Percentiles rank a stretch among this genome's conserved stretches.
Evolutionary conservation across 257 asterid species (phyloP).

Genomic region (Solanum neorickii): DNA sequence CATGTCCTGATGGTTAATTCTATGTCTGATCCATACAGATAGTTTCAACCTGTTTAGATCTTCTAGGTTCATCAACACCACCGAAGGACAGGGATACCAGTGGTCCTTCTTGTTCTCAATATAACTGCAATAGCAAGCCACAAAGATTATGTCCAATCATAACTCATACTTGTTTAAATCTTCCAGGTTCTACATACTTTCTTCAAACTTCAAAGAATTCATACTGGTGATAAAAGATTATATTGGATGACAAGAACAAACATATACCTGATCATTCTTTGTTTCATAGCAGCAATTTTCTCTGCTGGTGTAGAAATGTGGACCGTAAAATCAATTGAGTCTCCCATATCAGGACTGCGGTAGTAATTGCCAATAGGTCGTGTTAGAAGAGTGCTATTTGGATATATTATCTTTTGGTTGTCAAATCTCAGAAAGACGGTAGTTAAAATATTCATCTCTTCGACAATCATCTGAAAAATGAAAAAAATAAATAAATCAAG

Average conservation of each 20-base stretch:
- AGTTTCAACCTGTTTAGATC: constrained; percentile 32
- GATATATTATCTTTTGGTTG: constrained; percentile 55
- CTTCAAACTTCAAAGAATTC: not conserved
- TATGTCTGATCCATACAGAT: constrained; percentile 77
- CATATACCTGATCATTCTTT: constrained; percentile 35
- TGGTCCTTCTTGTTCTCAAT: constrained; percentile 64
- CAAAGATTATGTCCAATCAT: not conserved
- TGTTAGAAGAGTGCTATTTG: constrained; percentile 61
- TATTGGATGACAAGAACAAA: not conserved
- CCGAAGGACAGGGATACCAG: constrained; percentile 62
- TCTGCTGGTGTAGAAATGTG: constrained; percentile 71
- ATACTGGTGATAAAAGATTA: not conserved
- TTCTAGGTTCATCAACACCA: constrained; percentile 51
- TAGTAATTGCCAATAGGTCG: constrained; percentile 57
- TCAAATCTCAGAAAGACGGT: constrained; percentile 61
- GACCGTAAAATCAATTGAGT: constrained; percentile 46
- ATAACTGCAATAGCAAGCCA: not conserved
- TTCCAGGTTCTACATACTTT: not conserved
- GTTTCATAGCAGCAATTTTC: constrained; percentile 44
- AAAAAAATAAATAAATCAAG: not conserved
- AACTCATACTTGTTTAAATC: not conserved
- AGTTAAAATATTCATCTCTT: constrained; percentile 86
- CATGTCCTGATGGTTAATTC: constrained; percentile 79
- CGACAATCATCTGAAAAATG: constrained; percentile 61
- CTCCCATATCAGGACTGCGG: constrained; percentile 88